Base-by-base conservation (phyloP, 2,329 filamentous ascomycete species). In the Metarhizium robertsii region DNA sequence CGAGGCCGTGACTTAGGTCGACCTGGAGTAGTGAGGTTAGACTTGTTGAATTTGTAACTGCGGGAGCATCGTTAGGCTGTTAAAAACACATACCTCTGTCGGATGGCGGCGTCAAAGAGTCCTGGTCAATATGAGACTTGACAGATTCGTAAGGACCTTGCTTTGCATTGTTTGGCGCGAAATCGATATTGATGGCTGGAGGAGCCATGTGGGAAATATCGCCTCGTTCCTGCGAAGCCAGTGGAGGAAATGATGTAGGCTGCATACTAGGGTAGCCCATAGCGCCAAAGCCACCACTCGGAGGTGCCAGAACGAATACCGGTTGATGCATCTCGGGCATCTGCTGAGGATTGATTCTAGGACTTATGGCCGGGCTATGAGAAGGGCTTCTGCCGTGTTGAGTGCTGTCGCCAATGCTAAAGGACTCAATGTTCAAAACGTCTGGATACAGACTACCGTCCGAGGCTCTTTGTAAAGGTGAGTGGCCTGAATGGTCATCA, bases 121-220 rank as follows among this genome's bases (percentile, higher is more conserved):
- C 89, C 60, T 85, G 79, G 61, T 90, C 84, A 61, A 85, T 75
- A n/a, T 78, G 77, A 34, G 79, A 72, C 65, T 88, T 89, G 20
- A 79, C 76, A 32, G 81, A 80, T 50, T 70, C 67, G 55, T 71
- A 72, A 36, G 61, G 54, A 38, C 61, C 63, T 32, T 61, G 62
- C 57, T 68, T 70, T 38, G 56, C 80, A 75, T 53, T 87, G 82
- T 85, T 85, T 29, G 92, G 92, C 16, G 91, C 92, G 69, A 90
- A 91, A 67, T 96, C 89, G 63, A 96, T 94, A 66, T 94, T 95
- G 71, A 96, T 96, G 53, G 92, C 89, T 0, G 92, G 92, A n/a
- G 92, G 89, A 3, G 87, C 87, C 86, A 95, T 94, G 61, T 88
- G 84, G 6, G 83, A 81, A 67, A 88, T 80, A 56, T 92, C 87